phyloP scores from a whole-genome alignment of 2,329 filamentous ascomycete species.

The Cladosporium sp. region DNA sequence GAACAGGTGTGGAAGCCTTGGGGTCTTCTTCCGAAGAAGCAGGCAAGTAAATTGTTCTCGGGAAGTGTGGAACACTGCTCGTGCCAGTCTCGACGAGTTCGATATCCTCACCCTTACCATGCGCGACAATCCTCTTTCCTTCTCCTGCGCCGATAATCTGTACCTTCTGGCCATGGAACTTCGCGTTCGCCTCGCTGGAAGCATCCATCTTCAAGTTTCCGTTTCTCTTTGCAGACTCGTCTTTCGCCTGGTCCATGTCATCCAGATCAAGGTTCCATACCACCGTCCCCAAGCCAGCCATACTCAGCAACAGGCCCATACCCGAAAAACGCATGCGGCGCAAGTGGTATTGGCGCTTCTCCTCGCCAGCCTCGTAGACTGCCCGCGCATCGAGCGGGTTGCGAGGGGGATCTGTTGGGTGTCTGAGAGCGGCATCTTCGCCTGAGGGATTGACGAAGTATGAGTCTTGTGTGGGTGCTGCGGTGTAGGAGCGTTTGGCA shows the following conservation, averaged over 20 bases:
- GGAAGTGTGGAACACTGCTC: conserved; percentile 75
- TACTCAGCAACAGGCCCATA: conserved; percentile 38
- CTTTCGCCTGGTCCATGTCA: conserved; percentile 30
- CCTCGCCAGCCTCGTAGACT: conserved; percentile 28
- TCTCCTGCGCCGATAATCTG: conserved; percentile 64
- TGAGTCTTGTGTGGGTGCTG: conserved; percentile 25
- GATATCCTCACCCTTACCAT: conserved; percentile 54
- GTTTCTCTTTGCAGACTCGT: conserved; percentile 24
- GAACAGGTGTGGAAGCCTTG: conserved; percentile 21
- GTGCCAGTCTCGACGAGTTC: conserved; percentile 82
- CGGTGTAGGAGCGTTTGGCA: conserved; percentile 29
- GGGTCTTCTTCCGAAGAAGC: conserved; percentile 41
- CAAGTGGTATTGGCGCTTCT: conserved; percentile 34
- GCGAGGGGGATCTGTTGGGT: conserved; percentile 5
- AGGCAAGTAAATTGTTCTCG: conserved; percentile 67
- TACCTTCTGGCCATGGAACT: conserved; percentile 57
- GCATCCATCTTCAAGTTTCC: conserved; percentile 36
- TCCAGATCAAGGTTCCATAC: conserved; percentile 39
- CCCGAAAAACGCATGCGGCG: conserved; percentile 39
- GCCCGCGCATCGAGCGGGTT: conserved; percentile 31
- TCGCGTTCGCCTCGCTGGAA: conserved; percentile 35
- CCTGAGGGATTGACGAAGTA: conserved; percentile 26
- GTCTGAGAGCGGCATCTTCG: conserved; percentile 18
- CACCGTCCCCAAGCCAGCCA: conserved; percentile 32
- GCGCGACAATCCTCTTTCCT: conserved; percentile 48